phyloP scores from a whole-genome alignment of 495 filamentous ascomycete species.

The Aspergillus bertholletiae region DNA sequence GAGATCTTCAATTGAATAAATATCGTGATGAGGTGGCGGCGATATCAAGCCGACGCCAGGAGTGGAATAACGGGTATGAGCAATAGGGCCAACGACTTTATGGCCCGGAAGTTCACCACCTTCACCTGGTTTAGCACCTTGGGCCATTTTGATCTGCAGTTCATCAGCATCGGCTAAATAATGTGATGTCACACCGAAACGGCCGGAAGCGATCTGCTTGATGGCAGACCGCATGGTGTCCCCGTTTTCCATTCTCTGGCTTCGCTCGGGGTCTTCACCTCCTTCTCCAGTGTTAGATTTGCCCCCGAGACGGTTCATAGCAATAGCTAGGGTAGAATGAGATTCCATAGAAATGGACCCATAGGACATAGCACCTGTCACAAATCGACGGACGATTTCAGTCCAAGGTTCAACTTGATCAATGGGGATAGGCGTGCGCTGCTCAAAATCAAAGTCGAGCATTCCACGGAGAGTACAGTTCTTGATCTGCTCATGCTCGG shows the following conservation, averaged over 20 bases:
- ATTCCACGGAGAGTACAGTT: slow-evolving; percentile 94
- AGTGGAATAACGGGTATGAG: slow-evolving; percentile 95
- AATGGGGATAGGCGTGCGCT: slow-evolving; percentile 80
- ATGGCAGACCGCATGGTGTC: slow-evolving; percentile 99
- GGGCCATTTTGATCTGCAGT: slow-evolving; percentile 99
- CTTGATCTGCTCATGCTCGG: slow-evolving; percentile 97
- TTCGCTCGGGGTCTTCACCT: slow-evolving; percentile 94
- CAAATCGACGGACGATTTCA: slow-evolving; percentile 95
- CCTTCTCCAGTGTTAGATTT: slow-evolving; percentile 99
- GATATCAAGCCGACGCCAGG: slow-evolving; percentile 97
- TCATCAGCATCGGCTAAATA: slow-evolving; percentile 99
- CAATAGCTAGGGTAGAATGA: slow-evolving; percentile 93
- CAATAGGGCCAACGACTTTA: slow-evolving; percentile 97
- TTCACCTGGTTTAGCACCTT: slow-evolving; percentile 98
- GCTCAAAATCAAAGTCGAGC: slow-evolving; percentile 97
- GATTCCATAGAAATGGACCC: slow-evolving; percentile 99
- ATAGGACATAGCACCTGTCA: slow-evolving; percentile 99
- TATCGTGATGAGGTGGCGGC: slow-evolving; percentile 98
- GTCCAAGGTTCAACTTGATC: slow-evolving; percentile 99
- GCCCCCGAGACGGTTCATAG: slow-evolving; percentile 96
- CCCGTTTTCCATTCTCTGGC: slow-evolving; percentile 80
- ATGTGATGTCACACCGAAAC: slow-evolving; percentile 96
- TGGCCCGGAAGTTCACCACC: slow-evolving; percentile 97
- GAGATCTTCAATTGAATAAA: slow-evolving; percentile 98
- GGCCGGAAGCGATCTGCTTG: slow-evolving; percentile 97